Base-by-base conservation (phyloP, 2,329 filamentous ascomycete species). In the Monascus ruber region DNA sequence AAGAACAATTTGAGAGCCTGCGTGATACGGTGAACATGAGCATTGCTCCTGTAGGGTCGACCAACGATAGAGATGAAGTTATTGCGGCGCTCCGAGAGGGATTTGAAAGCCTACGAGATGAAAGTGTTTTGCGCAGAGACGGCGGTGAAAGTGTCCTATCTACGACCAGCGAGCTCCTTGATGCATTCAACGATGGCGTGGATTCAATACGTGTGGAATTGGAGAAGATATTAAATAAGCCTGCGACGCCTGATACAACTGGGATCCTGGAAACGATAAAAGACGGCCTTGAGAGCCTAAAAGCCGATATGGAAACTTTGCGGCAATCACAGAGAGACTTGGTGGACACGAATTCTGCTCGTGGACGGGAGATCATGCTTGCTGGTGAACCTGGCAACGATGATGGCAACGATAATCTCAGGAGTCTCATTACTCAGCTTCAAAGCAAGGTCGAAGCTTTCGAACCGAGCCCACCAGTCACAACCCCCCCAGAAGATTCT, bases 241-340 rank as follows among this genome's bases (percentile, higher is more conserved):
- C 87, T 4, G 69, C 77, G 0, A 87, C 94, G 51, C 73, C 89
- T 60, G 88, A 83, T 1, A 89, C 84, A 43, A 85, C 94, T 47
- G 87, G 95, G 61, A 88, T 95, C 38, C 71, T 95, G 1, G 85
- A 94, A 43, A 85, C 85, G 0, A 72, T 96, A 40, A 93, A 83
- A 57, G 74, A 79, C n/a, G 88, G 87, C 0, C 69, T 96, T 6
- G 79, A 83, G 33, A 74, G 73, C 31, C 72, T 96, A 10, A 79
- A 80, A 38, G 72, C 76, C 2, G 88, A 95, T 36, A 84, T 95
- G 47, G 83, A 87, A 41, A 72, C 73, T 17, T 70, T 95, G 31
- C 83, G 83, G n/a, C 77, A 81, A 24, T 56, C 60, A 24, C 60
- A 61, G 32, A 57, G 57, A 26, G 63, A 65, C 4, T 49, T 50